Percentiles rank a stretch among this genome's conserved stretches.
Conservation (phyloP, 306 rosid genomes). For the Gastrolobium villosum region DNA sequence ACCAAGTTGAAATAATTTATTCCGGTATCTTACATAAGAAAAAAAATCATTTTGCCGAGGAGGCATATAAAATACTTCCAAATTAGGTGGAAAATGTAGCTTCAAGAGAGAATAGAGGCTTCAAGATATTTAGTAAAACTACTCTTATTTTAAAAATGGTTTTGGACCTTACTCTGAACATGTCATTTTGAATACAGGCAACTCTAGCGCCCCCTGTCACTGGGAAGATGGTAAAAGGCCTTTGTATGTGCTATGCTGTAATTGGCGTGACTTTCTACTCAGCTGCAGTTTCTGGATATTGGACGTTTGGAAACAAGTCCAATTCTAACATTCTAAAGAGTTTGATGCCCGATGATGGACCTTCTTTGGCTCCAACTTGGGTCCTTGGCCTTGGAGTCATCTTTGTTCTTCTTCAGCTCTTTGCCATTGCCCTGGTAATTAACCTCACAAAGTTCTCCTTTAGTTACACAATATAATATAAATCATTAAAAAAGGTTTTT, state of each 20-base stretch:
- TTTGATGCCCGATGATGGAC: conserved; percentile 70
- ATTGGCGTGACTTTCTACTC: conserved; percentile 75
- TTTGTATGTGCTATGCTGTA: conserved; percentile 74
- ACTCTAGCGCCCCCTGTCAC: conserved; percentile 82
- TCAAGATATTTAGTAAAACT: not conserved
- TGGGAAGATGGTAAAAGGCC: conserved; percentile 87
- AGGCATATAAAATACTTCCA: not conserved
- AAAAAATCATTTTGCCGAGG: not conserved
- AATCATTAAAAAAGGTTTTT: too few species aligned
- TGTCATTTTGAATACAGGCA: conserved; percentile 61
- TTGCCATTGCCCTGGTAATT: conserved; percentile 80
- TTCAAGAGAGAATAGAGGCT: too few species aligned
- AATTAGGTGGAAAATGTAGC: not conserved
- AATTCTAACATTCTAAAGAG: conserved; percentile 68
- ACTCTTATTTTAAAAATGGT: too few species aligned
- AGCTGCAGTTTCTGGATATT: conserved; percentile 71
- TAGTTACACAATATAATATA: too few species aligned
- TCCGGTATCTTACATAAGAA: not conserved
- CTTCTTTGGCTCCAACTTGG: conserved; percentile 84
- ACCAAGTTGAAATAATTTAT: not conserved
- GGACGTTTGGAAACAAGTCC: conserved; percentile 74
- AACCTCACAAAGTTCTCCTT: not conserved
- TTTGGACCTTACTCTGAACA: not conserved
- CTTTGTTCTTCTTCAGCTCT: conserved; percentile 79
- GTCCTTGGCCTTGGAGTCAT: conserved; percentile 69